Base-by-base conservation (phyloP, 2,329 filamentous ascomycete genomes). In the Colletotrichum sp. region DNA sequence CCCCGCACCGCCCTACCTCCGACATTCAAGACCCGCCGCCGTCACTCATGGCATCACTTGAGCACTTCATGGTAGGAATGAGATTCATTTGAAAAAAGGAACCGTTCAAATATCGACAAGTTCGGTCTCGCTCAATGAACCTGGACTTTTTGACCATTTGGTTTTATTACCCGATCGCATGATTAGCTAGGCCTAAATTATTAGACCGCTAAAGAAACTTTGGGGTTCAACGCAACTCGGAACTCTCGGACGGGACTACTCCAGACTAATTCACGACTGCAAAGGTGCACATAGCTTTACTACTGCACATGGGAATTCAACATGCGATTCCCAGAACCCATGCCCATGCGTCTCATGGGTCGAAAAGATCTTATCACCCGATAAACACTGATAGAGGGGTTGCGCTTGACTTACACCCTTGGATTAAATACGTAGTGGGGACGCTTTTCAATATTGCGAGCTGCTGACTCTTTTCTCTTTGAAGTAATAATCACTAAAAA, bases 391-490 rank as follows among this genome's bases (percentile, higher is more conserved):
- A 22, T 8, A 49, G n/a, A 8, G 13, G n/a, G 44, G n/a, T 8
- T 22, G 12, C 44, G 9, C n/a, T 52, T 52, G 6, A 52, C n/a
- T 52, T 22, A 8, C n/a, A 12, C 11, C 44, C 6, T 15, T 52
- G 6, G 3, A 8, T 52, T 22, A 52, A 52, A 52, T 52, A 52
- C 44, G 4, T 13, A n/a, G 6, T 8, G 44, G 11, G 2, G 2
- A 52, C 44, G 11, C 44, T 52, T 8, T 7, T 19, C 6, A 0
- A 7, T 22, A 8, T 3, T 22, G 1, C n/a, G 6, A 5, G 2
- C 11, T 4, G 2, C n/a, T 13, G 2, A 8, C 0, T 22, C 1
- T 49, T 5, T 7, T 2, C 2, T 22, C 1, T 4, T 4, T 7
- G 2, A 8, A 13, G 1, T 4, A 8, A 22, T 22, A 5, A 52